Base-by-base conservation (phyloP, 768 basidiomycete species). In the Mycena vitilis region DNA sequence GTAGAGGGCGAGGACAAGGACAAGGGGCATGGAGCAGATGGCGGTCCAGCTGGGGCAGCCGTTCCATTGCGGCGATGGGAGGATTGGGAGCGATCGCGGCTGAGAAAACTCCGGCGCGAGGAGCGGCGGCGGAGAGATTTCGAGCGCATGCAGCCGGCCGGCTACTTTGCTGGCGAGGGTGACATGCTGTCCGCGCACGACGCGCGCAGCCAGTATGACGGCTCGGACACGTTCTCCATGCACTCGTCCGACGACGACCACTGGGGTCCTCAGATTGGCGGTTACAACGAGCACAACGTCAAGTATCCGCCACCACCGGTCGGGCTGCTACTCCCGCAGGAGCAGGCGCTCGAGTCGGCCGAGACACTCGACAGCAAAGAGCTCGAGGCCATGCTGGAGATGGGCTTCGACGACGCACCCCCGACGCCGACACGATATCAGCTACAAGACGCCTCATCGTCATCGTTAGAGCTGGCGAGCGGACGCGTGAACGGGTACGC, bases 31-130 rank as follows among this genome's bases (percentile, higher is more conserved):
- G 94, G 89, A 16, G 91, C 88, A 16, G 86, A 85, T 20, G 85
- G 85, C 30, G 80, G 81, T 8, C 77, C 82, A 53, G 84, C 83
- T 60, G 88, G 86, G 7, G 79, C 84, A 49, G 88, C 87, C 0
- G 88, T 99, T n/a, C 95, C 98, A 0, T 81, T 99, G 76, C 89
- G 97, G n/a, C 87, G 97, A 57, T 99, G 98, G 98, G 98, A 99
- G 80, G 97, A 99, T 74, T 99, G 97, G 98, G 98, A 99, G 76
- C 89, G 96, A 25, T 97, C 95, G 30, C 87, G 98, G 51, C 84
- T 99, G 54, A 91, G 97, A 58, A 99, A 98, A 81, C 70, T 97
- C 38, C 89, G 88, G 68, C 90, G 98, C 2, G 96, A 98, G 75
- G 94, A 95, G 73, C 86, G 91, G 71, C 84, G 95, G 65, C 82